Evolutionary conservation across 208 protist genomes (phyloP), one percentile per base, ranked within the genome.

Genomic region (Trypanosoma grayi): DNA sequence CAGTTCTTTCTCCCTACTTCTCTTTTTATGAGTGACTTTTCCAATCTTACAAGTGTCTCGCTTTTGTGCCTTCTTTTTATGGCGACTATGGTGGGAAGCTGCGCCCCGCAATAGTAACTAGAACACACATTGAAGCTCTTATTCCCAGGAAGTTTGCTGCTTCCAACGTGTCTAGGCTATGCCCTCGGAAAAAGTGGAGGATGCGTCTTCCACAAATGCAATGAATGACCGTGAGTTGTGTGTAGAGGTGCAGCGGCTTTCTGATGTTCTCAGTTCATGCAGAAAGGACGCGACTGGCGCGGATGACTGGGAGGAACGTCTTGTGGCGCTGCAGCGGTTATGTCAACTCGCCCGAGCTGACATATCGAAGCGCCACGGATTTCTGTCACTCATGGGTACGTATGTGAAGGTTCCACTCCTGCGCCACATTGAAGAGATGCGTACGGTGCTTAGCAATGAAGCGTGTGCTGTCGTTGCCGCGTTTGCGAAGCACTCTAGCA

Each of bases 351-450:
- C 76, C 14, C 33, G 57, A 1, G 68, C 47, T 6, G 75, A 75
- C 53, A 54, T 84, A 2, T 70, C 76, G 2, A 40, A 31, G 6
- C 66, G 58, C 10, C 40, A 55, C 0, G 55, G 59, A 22, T 84
- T 84, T 60, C 45, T 73, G 4, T 70, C 66, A 2, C 52, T 69
- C 41, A 65, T 83, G 50, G 71, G 79, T 24, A 66, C 73, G n/a
- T 82, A 57, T 39, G 27, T 87, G 13, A 81, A 75, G 51, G 64
- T 77, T 18, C 53, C 75, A 14, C 62, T 91, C 0, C 61, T 73
- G 11, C 18, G 48, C 14, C 65, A 76, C 28, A 52, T 90, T 62
- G 69, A 69, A 37, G 83, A 88, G 63, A 37, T 43, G 18, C 82
- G 83, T 20, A 46, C 73, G 0, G 48, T 62, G 3, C 31, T 81